phyloP scores from a whole-genome alignment of 257 asterid species.

The Solanum chmielewskii region DNA sequence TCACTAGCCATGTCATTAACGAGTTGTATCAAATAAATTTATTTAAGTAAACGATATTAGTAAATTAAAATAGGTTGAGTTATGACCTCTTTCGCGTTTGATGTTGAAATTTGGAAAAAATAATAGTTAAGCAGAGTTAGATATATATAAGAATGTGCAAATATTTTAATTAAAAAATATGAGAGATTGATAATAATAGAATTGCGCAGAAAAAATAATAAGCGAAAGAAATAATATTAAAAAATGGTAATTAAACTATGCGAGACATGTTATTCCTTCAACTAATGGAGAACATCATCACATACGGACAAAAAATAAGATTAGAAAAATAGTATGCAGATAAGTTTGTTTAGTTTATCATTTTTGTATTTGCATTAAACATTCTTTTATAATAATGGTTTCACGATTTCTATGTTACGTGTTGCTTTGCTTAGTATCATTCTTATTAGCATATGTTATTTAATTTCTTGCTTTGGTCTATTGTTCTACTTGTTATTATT shows the following conservation, averaged over 20 bases:
- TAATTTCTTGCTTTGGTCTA: background rate
- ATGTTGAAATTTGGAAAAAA: background rate
- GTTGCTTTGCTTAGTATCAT: background rate
- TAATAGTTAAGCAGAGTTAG: fast-evolving
- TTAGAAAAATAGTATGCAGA: background rate
- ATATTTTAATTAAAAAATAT: too few species aligned
- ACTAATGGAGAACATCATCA: background rate
- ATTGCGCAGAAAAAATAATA: background rate
- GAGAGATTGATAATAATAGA: too few species aligned
- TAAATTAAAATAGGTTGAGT: background rate
- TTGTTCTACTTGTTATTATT: fast-evolving
- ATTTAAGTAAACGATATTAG: background rate
- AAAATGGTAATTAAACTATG: fast-evolving
- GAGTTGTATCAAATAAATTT: background rate
- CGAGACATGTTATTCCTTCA: fast-evolving
- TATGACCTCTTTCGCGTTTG: background rate
- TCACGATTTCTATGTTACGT: background rate
- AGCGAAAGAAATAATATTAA: background rate
- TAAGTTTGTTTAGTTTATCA: background rate
- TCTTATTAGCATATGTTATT: background rate
- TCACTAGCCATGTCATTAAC: background rate
- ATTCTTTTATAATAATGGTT: background rate
- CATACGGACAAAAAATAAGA: fast-evolving
- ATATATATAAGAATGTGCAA: background rate
- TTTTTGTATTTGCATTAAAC: background rate